These are phyloP conservation scores for Ustilago xerochloae DNA, from an alignment of 1,284 basidiomycete genomes.

Conservation along the genomic window DNA sequence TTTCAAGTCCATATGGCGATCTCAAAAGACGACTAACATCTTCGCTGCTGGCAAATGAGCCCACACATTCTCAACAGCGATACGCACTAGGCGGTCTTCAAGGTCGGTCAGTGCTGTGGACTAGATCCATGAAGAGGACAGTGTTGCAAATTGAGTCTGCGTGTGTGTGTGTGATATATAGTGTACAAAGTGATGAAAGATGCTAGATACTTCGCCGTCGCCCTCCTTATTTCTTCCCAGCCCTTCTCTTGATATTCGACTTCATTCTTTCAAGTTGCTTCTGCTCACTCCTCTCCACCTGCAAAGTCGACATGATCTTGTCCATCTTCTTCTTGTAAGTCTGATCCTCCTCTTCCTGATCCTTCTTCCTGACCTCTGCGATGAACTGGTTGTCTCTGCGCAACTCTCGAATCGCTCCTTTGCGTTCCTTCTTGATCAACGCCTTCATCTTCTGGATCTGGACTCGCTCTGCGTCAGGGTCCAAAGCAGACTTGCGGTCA, in stretches of 20 bases:
- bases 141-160: background rate
- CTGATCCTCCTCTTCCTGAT: constrained; percentile 82
- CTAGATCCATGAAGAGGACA: background rate
- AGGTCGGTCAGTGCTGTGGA: background rate
- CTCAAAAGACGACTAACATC: no score
- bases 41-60: no score
- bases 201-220: background rate
- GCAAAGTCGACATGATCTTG: constrained; percentile 82
- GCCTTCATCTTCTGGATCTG: constrained; percentile 85
- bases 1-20: no score
- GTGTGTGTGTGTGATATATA: background rate
- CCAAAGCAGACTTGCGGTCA: constrained; percentile 79
- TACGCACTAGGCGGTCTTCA: no score
- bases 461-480: constrained; percentile 92
- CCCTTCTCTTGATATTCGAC: constrained; percentile 71
- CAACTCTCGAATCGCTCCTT: constrained; percentile 95
- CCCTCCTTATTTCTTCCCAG: constrained; percentile 43
- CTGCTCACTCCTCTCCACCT: constrained; percentile 92
- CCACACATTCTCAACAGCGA: no score
- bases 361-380: constrained; percentile 78
- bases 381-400: constrained; percentile 95
- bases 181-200: background rate
- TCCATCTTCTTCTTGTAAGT: constrained; percentile 72
- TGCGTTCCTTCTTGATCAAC: constrained; percentile 93
- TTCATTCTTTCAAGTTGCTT: constrained; percentile 79